Evolutionary conservation across 202 grass and related monocot species (phyloP), one percentile per base, ranked within the genome.

Genomic region (Brachypodium distachyon): DNA sequence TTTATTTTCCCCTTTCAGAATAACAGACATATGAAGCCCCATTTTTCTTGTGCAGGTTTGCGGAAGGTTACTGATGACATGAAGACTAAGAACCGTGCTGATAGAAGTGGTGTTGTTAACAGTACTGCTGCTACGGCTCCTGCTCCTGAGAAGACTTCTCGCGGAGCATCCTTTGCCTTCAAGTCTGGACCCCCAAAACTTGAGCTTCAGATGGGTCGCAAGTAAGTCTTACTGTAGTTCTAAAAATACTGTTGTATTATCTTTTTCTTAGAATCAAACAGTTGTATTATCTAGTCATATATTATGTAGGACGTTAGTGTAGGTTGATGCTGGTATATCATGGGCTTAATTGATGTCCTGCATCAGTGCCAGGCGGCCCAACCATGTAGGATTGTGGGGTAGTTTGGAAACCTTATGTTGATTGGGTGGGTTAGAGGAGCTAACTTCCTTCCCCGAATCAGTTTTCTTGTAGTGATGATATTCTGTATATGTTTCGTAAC

Each of bases 121-220:
- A 75, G 31, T 41, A 64, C 19, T 42, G 22, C 71, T 64, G 13
- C 81, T 65, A n/a, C n/a, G n/a, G 32, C 81, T 74, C 61, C 81
- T 54, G 44, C 77, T 81, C 72, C 87, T 38, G 87, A 84, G 79
- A 99, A 96, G 58, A 54, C 71, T 72, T 50, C 81, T 85, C 85
- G 77, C 73, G 39, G 75, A 27, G 83, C 81, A 19, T 72, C 89
- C 27, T 90, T 91, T 87, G 83, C 85, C 39, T 85, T 87, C 70
- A 99, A 96, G 83, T 81, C 68, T 64, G 85, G 81, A 68, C 85
- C 96, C 11, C 92, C 92, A 34, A 99, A 99, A 74, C 74, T 99
- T 62, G 92, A 99, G 86, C 96, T 99, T 76, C 92, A 91, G 82
- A 90, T 99, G 92, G 96, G 96, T 46, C 96, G 92, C 81, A 99